Evolutionary conservation across 176 grass and related monocot genomes (phyloP), one percentile per base, ranked within the genome.

Genomic region (Eleusine coracana): DNA sequence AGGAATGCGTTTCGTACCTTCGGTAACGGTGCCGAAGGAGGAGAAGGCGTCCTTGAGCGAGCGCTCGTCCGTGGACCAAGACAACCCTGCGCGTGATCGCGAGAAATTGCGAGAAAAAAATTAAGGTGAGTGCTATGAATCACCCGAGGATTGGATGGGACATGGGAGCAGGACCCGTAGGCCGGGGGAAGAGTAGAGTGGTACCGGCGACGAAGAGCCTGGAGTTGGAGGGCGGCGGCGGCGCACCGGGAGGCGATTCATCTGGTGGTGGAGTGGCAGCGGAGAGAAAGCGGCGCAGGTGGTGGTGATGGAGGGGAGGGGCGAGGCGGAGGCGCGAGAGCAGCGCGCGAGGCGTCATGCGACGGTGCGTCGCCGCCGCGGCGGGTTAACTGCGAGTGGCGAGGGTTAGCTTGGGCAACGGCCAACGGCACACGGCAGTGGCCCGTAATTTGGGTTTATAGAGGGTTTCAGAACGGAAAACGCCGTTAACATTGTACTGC

Each of bases 1-100:
- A 36, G 13, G 37, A 71, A 31, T 31, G 38, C 20, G 51, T 59
- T 81, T 31, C 51, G 2, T 71, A 97, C 95, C 92, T 94, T 97
- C 95, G 25, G 92, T 87, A 68, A 97, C 90, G 16, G 87, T 84
- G 74, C 92, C 92, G 13, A 97, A 97, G 14, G 81, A 86, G 72
- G 95, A 94, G 78, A 97, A 97, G 16, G 88, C 90, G 75, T 94
- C 95, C 65, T 18, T 91, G 59, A 97, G 90, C 51, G 92, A 94
- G 75, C 86, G 83, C 86, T 97, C 95, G 83, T 97, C 95, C 66
- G 88, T 82, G 2, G 88, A 91, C 90, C 92, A 94, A 15, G 95
- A 91, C 10, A 97, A 71, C 80, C 88, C 95, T 97, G 76, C 68
- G 38, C 6, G 18, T 45, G 66, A 15, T 72, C 71, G 64, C 37